Evolutionary conservation across 169 alveolate species (phyloP).

Genomic region (Plasmodium vinckei): DNA sequence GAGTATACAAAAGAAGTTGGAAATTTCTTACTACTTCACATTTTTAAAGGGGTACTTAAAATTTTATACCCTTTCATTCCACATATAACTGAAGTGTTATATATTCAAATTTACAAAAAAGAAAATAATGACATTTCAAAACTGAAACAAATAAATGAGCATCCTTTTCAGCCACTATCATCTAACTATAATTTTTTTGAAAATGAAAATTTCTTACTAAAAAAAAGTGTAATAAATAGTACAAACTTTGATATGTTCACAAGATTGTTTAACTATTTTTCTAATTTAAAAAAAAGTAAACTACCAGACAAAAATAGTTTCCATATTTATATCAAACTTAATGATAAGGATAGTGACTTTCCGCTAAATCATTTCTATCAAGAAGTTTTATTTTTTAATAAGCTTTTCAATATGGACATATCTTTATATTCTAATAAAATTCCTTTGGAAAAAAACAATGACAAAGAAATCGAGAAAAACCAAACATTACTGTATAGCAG

Average conservation of each 20-base stretch:
- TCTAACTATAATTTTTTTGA: constrained; percentile 33
- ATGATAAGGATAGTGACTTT: no score
- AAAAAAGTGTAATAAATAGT: not conserved
- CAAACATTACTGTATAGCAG: no score
- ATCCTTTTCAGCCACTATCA: not conserved
- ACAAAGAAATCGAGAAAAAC: no score
- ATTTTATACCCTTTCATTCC: constrained; percentile 40
- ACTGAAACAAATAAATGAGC: not conserved
- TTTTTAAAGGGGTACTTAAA: constrained; percentile 40
- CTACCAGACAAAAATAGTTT: no score
- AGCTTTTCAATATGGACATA: no score
- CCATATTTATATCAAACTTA: no score
- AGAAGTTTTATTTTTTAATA: no score
- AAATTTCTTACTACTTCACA: not conserved
- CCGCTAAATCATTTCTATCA: no score
- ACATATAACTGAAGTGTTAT: constrained; percentile 43
- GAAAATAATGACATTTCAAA: not conserved
- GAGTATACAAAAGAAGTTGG: not conserved
- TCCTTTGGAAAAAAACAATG: no score
- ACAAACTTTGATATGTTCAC: not conserved
- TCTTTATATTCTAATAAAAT: no score
- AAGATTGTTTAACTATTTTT: constrained; percentile 2
- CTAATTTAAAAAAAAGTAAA: constrained; percentile 7
- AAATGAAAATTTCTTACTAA: not conserved
- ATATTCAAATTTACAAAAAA: constrained; percentile 7